A percentile compares a stretch with the other conserved stretches of the same genome.
Conservation (phyloP, 106 monocot species). For the Dendrobium chrysotoxum region DNA sequence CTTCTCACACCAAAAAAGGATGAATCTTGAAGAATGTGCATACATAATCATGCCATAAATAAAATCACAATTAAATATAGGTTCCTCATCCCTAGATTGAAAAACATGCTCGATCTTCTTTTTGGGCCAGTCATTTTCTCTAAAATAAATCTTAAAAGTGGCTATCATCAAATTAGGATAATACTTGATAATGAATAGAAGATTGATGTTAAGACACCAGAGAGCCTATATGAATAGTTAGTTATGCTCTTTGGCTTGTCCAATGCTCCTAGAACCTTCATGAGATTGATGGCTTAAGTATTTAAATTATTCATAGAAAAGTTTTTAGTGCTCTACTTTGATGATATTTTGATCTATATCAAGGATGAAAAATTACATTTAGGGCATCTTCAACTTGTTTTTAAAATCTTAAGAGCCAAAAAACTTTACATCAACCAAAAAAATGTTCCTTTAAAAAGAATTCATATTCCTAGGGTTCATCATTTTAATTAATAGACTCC, state of each 20-base stretch:
- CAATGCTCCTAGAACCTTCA: constrained; percentile 8
- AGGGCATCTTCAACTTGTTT: neutral
- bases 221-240: neutral
- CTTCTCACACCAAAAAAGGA: neutral
- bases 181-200: neutral
- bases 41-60: neutral
- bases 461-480: neutral
- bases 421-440: neutral
- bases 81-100: neutral
- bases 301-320: neutral
- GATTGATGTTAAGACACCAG: neutral
- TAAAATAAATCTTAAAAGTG: neutral
- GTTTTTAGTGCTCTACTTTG: constrained; percentile 8
- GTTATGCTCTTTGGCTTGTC: constrained; percentile 4
- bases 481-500: neutral
- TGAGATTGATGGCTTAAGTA: neutral
- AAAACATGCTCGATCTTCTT: constrained; percentile 3
- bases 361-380: neutral
- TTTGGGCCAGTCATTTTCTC: neutral
- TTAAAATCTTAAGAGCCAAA: neutral
- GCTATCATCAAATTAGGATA: constrained; percentile 5
- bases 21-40: neutral
- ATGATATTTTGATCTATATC: constrained; percentile 4
- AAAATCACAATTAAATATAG: neutral
- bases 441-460: neutral